A percentile compares a stretch with the other conserved stretches of the same genome.
These are phyloP conservation scores for Diplodia scrobiculata DNA, from an alignment of 2,329 filamentous ascomycete genomes.

Conservation along the genomic window DNA sequence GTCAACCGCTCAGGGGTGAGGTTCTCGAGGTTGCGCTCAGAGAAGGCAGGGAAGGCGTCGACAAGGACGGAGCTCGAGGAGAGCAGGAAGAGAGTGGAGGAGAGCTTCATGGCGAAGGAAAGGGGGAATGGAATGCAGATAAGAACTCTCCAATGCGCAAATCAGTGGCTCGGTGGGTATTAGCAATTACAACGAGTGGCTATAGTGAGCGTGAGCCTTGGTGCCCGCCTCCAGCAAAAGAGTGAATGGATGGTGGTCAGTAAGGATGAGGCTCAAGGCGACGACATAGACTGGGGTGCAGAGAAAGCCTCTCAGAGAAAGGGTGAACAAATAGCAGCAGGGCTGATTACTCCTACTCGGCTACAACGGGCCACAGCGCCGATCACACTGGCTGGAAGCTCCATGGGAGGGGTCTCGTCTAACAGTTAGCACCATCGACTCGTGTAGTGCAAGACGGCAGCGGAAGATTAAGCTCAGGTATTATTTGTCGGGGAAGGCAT, in stretches of 20 bases:
- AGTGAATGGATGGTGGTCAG: constrained; percentile 26
- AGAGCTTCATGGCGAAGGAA: constrained; percentile 32
- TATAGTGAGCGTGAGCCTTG: constrained; percentile 19
- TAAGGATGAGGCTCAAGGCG: constrained; percentile 19
- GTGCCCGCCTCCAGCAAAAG: constrained; percentile 20
- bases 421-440: background rate
- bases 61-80: constrained; percentile 24
- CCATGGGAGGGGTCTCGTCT: background rate
- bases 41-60: constrained; percentile 33
- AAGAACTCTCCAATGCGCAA: background rate
- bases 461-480: constrained; percentile 8
- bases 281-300: background rate
- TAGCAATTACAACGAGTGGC: constrained; percentile 25
- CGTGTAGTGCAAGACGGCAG: background rate
- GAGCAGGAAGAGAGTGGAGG: constrained; percentile 30
- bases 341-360: constrained; percentile 18
- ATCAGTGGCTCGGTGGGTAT: constrained; percentile 5
- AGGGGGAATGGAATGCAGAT: constrained; percentile 1
- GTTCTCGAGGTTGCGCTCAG: constrained; percentile 22
- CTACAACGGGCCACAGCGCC: background rate
- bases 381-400: constrained; percentile 3
- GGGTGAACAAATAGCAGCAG: constrained; percentile 22
- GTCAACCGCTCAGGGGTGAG: constrained; percentile 31
- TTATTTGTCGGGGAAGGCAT: background rate
- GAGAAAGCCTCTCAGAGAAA: background rate